Evolutionary conservation across 192 early-diverging fungal species (phyloP).

Genomic region (Backusella australiensis): DNA sequence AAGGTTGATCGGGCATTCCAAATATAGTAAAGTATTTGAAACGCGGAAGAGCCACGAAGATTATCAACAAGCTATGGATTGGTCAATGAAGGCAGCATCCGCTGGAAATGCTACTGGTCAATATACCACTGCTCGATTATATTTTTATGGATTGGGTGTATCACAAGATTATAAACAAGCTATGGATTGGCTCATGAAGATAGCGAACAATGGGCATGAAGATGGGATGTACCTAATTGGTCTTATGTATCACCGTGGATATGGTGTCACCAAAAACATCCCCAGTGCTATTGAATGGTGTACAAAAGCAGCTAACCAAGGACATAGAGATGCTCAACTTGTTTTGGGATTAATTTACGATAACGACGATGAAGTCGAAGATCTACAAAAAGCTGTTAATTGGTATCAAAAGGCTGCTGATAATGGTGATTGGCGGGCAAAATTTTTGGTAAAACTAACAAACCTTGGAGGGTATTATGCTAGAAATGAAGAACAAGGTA

Average conservation of each 20-base stretch:
- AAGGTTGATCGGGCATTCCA: no score
- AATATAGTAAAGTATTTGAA: no score
- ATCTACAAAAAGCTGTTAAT: neutral
- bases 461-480: neutral
- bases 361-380: no score
- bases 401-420: neutral
- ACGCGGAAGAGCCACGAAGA: no score
- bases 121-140: neutral
- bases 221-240: no score
- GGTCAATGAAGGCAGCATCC: no score
- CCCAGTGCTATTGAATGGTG: neutral
- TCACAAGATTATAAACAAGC: neutral
- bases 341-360: neutral
- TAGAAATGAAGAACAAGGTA: neutral
- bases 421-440: neutral
- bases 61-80: no score
- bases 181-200: neutral
- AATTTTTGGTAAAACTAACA: neutral
- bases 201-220: neutral
- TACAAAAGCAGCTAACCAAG: neutral
- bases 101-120: neutral
- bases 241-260: neutral
- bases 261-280: neutral
- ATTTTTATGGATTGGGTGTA: neutral
- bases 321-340: neutral